A percentile compares a stretch with the other conserved stretches of the same genome.
Conservation (phyloP, 441 rosid species). For the Macaranga tanarius region DNA sequence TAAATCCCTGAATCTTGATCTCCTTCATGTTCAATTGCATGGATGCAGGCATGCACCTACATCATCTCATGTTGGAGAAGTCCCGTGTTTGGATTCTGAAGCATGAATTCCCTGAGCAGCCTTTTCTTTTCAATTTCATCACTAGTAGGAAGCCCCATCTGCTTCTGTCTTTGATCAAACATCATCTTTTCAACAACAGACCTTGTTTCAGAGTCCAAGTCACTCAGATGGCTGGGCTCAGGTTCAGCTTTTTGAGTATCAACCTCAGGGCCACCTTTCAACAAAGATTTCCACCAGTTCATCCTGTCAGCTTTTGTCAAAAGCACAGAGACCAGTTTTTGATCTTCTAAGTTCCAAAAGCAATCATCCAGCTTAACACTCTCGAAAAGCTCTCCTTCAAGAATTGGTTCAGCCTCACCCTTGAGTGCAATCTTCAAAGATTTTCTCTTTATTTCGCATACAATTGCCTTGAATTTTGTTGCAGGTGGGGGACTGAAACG, state of each 20-base stretch:
- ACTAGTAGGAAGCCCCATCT: conserved; percentile 72
- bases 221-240: conserved; percentile 63
- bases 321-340: conserved; percentile 55
- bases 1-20: too few species aligned
- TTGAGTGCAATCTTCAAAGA: conserved; percentile 69
- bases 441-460: conserved; percentile 73
- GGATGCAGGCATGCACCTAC: too few species aligned
- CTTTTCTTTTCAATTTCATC: conserved; percentile 76
- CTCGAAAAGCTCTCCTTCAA: conserved; percentile 74
- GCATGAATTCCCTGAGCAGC: conserved; percentile 70
- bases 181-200: conserved; percentile 81
- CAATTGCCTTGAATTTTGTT: conserved; percentile 56
- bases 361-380: conserved; percentile 67
- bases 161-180: conserved; percentile 85
- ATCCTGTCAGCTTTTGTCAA: conserved; percentile 70
- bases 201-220: conserved; percentile 74
- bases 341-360: conserved; percentile 88
- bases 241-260: conserved; percentile 86
- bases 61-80: conserved; percentile 52
- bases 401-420: conserved; percentile 66
- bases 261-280: conserved; percentile 26
- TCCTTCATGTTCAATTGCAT: too few species aligned
- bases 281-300: conserved; percentile 86
- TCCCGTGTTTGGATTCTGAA: too few species aligned
- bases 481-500: conserved; percentile 57